Evolutionary conservation across 257 asterid genomes (phyloP).

Genomic region (Solanum neorickii): DNA sequence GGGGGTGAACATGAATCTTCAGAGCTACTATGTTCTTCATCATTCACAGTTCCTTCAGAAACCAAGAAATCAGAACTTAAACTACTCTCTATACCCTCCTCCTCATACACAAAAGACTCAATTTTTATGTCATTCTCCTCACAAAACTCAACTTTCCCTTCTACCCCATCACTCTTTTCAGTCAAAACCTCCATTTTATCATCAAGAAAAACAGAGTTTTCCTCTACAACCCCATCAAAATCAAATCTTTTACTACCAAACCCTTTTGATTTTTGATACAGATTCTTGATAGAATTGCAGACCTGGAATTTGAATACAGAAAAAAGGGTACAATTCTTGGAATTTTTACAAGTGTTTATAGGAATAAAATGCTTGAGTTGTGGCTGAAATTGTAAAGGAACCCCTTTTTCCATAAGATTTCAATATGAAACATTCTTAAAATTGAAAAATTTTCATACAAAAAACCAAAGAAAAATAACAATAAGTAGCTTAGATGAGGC

Average conservation of each 20-base stretch:
- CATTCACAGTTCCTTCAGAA: slow-evolving; percentile 37
- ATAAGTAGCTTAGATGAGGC: background rate
- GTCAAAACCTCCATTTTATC: slow-evolving; percentile 22
- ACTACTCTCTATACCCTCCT: slow-evolving; percentile 29
- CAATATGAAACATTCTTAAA: background rate
- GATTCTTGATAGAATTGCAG: slow-evolving; percentile 30
- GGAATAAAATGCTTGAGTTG: slow-evolving; percentile 11
- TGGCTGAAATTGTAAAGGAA: background rate
- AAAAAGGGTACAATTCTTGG: slow-evolving; percentile 22
- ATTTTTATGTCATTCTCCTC: slow-evolving; percentile 6
- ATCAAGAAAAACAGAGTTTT: slow-evolving; percentile 26
- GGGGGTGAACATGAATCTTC: slow-evolving; percentile 43
- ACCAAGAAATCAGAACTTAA: slow-evolving; percentile 40
- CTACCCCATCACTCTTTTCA: slow-evolving; percentile 5
- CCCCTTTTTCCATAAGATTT: background rate
- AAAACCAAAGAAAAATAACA: background rate
- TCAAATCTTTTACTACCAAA: slow-evolving; percentile 23
- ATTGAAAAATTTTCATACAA: background rate
- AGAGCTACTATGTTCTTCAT: slow-evolving; percentile 27
- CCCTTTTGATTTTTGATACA: slow-evolving; percentile 22
- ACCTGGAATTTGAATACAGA: slow-evolving; percentile 32
- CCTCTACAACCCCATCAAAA: slow-evolving; percentile 36
- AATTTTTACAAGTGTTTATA: slow-evolving; percentile 4
- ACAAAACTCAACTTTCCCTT: background rate
- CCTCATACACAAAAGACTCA: slow-evolving; percentile 23